phyloP scores from a whole-genome alignment of 345 rosid species.

The Carallia brachiata region DNA sequence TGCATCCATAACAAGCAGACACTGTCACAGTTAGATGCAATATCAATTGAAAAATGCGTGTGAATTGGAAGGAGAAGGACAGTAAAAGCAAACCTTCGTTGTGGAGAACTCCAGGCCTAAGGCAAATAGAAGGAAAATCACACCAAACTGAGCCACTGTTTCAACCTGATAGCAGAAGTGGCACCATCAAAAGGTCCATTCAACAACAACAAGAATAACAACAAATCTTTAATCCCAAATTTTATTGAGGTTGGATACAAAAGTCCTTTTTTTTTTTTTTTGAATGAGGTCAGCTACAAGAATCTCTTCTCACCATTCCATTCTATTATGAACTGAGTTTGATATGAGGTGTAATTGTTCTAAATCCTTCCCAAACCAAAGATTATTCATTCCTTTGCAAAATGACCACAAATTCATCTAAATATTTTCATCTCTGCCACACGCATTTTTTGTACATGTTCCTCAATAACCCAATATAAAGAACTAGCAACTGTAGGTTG shows the following conservation, averaged over 20 bases:
- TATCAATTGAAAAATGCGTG: neutral
- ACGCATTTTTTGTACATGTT: no score
- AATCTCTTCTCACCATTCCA: no score
- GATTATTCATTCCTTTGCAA: no score
- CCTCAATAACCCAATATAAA: neutral
- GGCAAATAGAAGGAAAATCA: constrained; percentile 92
- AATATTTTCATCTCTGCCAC: no score
- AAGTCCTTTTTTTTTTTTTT: no score
- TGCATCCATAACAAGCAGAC: constrained; percentile 34
- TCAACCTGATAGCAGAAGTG: constrained; percentile 55
- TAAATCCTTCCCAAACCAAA: no score
- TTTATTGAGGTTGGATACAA: neutral
- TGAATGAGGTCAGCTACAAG: no score
- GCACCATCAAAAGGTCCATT: neutral
- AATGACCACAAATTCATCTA: no score
- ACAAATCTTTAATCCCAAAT: neutral
- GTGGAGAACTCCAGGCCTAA: constrained; percentile 88
- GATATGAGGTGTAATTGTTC: no score
- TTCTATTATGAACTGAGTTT: no score
- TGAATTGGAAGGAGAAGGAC: neutral
- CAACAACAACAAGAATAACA: neutral
- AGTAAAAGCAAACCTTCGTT: constrained; percentile 50
- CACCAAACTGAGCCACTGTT: constrained; percentile 99
- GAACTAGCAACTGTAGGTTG: neutral
- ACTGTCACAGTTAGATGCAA: neutral